Base-by-base conservation (phyloP, 2,329 filamentous ascomycete genomes). In the Emmonsiellopsis sp. region DNA sequence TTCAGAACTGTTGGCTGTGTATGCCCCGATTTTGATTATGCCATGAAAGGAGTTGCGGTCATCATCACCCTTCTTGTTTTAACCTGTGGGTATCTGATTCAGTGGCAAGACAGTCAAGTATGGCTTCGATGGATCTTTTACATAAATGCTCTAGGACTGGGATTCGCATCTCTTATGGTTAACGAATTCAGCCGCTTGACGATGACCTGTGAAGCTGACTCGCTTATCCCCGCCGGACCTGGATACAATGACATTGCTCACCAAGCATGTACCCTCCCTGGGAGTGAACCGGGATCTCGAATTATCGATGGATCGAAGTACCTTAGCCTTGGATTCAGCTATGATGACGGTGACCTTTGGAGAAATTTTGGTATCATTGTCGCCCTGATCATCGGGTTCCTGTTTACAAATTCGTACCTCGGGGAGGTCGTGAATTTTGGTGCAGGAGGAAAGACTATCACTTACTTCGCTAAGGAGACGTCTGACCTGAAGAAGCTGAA, bases 121-220 rank as follows among this genome's bases (percentile, higher is more conserved):
- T 95, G 89, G 88, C 86, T 86, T 61, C 79, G 83, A 56, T 95
- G 89, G 89, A 81, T 94, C 56, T 86, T 86, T 66, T 92, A 88
- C 65, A 73, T 93, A 40, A 84, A 94, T 56, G 87, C 88, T 2
- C 78, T 94, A 9, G 82, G 81, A 1, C 94, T 94, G 59, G 82
- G 83, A 0, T 95, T 94, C 63, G 89, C 94, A 67, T 76, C 83
- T 0, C 76, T 94, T 30, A 85, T 92, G 79, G 79, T 87, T 58
- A 94, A 94, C 69, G 90, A 95, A 68, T 95, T 95, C 61, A 69
- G 83, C 60, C 72, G 75, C 55, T 80, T 84, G 13, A 57, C 81
- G 0, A 93, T 85, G 65, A 46, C 51, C 1, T 83, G 79, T 58
- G 63, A 62, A 0, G 0, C 63, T 2, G 71, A 69, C 41, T 57